Evolutionary conservation across 371 early-diverging fungal species (phyloP), one percentile per base, ranked within the genome.

Genomic region (Encephalitozoon intestinalis): DNA sequence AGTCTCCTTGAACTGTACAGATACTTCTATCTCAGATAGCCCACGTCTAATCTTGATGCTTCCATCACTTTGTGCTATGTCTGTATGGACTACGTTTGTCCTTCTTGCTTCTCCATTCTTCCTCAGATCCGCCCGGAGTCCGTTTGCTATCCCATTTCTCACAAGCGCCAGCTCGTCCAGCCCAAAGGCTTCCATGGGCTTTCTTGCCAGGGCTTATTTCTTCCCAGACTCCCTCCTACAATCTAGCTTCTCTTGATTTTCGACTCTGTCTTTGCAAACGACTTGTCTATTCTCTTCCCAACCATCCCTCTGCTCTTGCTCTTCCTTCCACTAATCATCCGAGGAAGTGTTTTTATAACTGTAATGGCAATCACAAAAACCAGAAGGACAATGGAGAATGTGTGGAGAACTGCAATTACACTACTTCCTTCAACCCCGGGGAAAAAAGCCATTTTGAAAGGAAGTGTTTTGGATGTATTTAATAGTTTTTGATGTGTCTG

Each of bases 31-130:
- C 26, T 63, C 37, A 1, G 64, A 39, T 26, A 18, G 21, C 34
- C 63, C 63, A 8, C 25, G 26, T 12, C 21, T 63, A 34, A 72
- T 21, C 37, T 18, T 34, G 23, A 72, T 12, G 7, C 40, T 63
- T 34, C 73, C 64, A 63, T 72, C 73, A 12, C 39, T 25, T 21
- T 72, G 73, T 63, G 65, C 15, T 63, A 63, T 72, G 11, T 21
- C 2, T 26, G 64, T 1, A 8, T 9, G 50, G n/a, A 23, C 39
- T 0, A 72, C 39, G 4, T 64, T 2, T 21, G 34, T n/a, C 12
- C 12, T 28, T 25, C 73, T 40, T 30, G 15, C 18, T 31, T 63
- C 46, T 6, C 34, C 12, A 4, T 31, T 46, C 0, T 31, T 21
- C 39, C 73, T 72, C 26, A 43, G 15, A 64, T 72, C 73, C 1